Base-by-base conservation (phyloP, 495 filamentous ascomycete species). In the Hypoxylon lenormandii region DNA sequence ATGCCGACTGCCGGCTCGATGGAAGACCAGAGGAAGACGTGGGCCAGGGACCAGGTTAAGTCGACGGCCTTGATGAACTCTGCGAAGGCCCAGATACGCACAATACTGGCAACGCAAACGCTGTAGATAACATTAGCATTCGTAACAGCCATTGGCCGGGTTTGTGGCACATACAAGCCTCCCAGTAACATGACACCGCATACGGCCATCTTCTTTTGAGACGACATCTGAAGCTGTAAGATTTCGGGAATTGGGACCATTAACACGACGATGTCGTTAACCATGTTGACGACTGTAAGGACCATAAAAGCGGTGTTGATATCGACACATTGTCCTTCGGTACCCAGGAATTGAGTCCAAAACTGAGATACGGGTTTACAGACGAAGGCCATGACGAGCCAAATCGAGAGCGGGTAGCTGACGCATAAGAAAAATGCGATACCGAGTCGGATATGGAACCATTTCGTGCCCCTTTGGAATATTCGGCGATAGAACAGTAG, bases 221-320 rank as follows among this genome's bases (percentile, higher is more conserved):
- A 43, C 3, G 56, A 72, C 75, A 81, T 72, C 46, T 80, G 75
- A 0, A 83, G 73, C 21, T 59, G 64, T 15, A 69, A 37, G 16
- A 82, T 78, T 10, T 74, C 70, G 1, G 78, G 81, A 30, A 80
- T 75, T 0, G 82, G 82, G 5, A 83, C 74, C 5, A 76, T 26
- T 13, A 84, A 68, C 22, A 84, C 75, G 46, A 80, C 61, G 15
- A 83, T 64, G 69, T 84, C 81, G 67, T 72, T 79, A 7, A 82
- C 50, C 59, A 83, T 70, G 49, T 80, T 80, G 10, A 76, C 57
- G 18, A 76, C 69, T 0, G 74, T 77, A 6, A 65, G n/a, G 18
- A 57, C 70, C 11, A 80, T 53, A 47, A 80, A 78, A 33, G 76
- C 70, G 5, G 57, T 51, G 57, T 69, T 58, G 43, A 74, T 66